Evolutionary conservation across 345 rosid genomes (phyloP), one percentile per base, ranked within the genome.

Genomic region (Clausena lansium): DNA sequence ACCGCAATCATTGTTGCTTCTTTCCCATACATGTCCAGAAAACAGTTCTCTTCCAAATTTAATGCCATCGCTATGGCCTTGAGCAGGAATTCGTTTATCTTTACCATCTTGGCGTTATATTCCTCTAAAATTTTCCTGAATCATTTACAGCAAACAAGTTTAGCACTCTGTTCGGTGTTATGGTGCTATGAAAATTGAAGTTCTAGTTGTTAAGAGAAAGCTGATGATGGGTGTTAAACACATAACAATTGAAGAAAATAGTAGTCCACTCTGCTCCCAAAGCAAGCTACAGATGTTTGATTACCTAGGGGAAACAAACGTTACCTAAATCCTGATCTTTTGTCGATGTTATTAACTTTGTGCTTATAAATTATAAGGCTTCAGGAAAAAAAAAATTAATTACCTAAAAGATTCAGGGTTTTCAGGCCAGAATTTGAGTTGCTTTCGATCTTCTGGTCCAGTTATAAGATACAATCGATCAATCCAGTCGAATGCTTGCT

Each of bases 401-500:
- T 79, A 91, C 95, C 89, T 87, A 74, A 91, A 93, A 24, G 57
- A 65, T 47, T 75, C 59, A 15, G 97, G 98, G 13, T 76, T 74
- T 67, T 84, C 39, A 10, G 97, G 97, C 98, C 95, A 91, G 67
- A 85, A 81, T 24, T 84, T 80, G 81, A 82, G 86, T 24, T 84
- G 77, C 20, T 80, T 74, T 74, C 76, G 84, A 58, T 92, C 81
- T 76, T 88, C 83, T 7, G 98, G 94, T 66, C 68, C 76, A 35
- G 87, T 66, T 14, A 73, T 81, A 50, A 95, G 86, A 59, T 81
- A 88, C 82, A 92, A 73, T 33, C 93, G 84, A 78, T 91, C 96
- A 17, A 78, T 89, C 97, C 97, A 95, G 76, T 95, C 97, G 20
- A 88, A 75, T 58, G 85, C 90, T 83, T 93, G 95, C 33, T 86